A percentile compares a stretch with the other conserved stretches of the same genome.
Evolutionary conservation across 2,329 filamentous ascomycete species (phyloP).

Genomic region (Trichothecium sympodiale): DNA sequence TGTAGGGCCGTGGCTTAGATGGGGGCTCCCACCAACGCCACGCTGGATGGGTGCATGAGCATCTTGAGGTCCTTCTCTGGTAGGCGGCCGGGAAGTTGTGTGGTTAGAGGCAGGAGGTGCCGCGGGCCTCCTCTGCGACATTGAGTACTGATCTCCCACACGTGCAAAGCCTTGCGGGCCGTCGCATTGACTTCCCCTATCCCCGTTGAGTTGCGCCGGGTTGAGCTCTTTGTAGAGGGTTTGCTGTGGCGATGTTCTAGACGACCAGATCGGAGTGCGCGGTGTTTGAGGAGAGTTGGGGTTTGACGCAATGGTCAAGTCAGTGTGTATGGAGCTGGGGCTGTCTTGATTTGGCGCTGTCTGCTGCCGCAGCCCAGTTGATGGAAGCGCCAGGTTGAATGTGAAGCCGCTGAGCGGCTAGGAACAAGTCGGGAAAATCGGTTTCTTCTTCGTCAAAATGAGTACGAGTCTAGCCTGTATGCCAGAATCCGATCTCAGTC

Average conservation of each 20-base stretch:
- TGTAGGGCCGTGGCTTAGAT: constrained; percentile 6
- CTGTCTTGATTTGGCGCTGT: constrained; percentile 18
- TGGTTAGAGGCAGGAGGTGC: constrained; percentile 43
- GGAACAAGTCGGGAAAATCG: constrained; percentile 17
- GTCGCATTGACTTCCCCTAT: constrained; percentile 44
- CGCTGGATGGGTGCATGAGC: constrained; percentile 5
- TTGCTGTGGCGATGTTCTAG: constrained; percentile 5
- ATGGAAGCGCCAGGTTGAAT: constrained; percentile 22
- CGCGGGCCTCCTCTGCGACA: constrained; percentile 51
- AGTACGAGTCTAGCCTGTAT: constrained; percentile 13
- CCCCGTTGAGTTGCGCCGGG: background rate
- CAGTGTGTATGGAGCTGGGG: constrained; percentile 17
- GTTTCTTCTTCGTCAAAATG: constrained; percentile 20
- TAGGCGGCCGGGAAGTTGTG: constrained; percentile 30
- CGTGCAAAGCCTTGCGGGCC: constrained; percentile 37
- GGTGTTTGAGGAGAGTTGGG: constrained; percentile 24
- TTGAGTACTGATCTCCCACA: constrained; percentile 49
- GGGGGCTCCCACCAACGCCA: constrained; percentile 12
- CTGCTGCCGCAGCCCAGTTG: constrained; percentile 23
- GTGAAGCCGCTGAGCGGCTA: constrained; percentile 5
- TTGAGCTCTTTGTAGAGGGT: background rate
- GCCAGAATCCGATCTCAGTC: background rate
- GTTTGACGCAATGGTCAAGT: constrained; percentile 19
- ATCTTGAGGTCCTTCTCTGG: constrained; percentile 19
- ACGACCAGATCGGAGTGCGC: constrained; percentile 19